Percentiles rank a stretch among this genome's conserved stretches.
Evolutionary conservation across 2,329 filamentous ascomycete genomes (phyloP).

Genomic region (Phyllosticta citrichinensis): DNA sequence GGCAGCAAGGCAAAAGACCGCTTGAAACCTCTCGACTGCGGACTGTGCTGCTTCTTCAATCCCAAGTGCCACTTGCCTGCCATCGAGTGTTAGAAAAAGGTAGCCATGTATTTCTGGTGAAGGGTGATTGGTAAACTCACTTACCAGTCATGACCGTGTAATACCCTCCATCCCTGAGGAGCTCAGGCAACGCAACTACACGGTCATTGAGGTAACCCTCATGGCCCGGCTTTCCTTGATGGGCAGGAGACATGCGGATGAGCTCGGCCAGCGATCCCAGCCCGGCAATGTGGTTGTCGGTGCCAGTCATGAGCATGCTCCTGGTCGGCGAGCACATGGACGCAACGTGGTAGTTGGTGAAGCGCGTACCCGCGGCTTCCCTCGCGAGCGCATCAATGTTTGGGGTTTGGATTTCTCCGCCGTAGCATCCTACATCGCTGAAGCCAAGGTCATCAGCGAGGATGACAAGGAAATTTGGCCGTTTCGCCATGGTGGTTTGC

Average conservation of each 20-base stretch:
- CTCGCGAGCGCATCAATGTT: slow-evolving; percentile 43
- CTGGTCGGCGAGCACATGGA: slow-evolving; percentile 55
- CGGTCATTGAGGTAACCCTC: slow-evolving; percentile 54
- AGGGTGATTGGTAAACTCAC: background rate
- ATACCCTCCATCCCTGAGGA: slow-evolving; percentile 50
- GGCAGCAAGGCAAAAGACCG: slow-evolving; percentile 50
- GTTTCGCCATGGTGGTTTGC: slow-evolving; percentile 13
- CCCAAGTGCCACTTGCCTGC: slow-evolving; percentile 46
- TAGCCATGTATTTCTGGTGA: background rate
- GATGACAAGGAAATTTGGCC: slow-evolving; percentile 51
- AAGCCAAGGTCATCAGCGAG: slow-evolving; percentile 52
- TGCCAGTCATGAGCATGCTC: slow-evolving; percentile 57
- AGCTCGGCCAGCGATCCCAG: slow-evolving; percentile 37
- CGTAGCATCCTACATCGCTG: slow-evolving; percentile 49
- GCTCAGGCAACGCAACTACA: slow-evolving; percentile 47
- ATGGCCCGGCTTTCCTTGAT: slow-evolving; percentile 50
- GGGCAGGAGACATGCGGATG: slow-evolving; percentile 40
- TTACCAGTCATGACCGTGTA: slow-evolving; percentile 52
- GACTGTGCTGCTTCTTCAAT: slow-evolving; percentile 46
- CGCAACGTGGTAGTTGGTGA: slow-evolving; percentile 56
- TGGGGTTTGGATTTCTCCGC: slow-evolving; percentile 51
- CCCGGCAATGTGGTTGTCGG: slow-evolving; percentile 50
- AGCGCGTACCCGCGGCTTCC: slow-evolving; percentile 41
- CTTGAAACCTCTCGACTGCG: slow-evolving; percentile 49
- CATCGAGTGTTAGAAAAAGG: background rate